A percentile compares a stretch with the other conserved stretches of the same genome.
Conservation (phyloP, 345 rosid species). For the Acer saccharum region DNA sequence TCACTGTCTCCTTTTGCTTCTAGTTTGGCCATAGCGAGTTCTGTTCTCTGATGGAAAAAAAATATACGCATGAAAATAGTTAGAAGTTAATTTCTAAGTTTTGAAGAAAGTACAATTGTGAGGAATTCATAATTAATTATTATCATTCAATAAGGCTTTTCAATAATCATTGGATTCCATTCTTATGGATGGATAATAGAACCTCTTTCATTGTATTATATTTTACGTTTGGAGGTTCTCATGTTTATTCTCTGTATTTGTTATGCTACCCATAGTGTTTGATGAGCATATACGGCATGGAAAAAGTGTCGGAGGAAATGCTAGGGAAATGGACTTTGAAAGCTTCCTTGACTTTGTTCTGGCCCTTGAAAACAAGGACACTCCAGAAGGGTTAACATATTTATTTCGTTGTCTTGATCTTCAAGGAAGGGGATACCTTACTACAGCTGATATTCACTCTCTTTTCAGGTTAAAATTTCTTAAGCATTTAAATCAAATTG, state of each 20-base stretch:
- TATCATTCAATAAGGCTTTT: neutral
- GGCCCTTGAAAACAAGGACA: constrained; percentile 96
- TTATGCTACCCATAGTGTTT: constrained; percentile 52
- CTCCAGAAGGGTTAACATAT: constrained; percentile 94
- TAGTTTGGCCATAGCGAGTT: neutral
- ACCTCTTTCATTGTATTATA: neutral
- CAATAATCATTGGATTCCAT: neutral
- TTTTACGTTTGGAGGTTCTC: constrained; percentile 8
- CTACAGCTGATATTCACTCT: constrained; percentile 95
- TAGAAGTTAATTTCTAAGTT: neutral
- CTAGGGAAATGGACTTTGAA: constrained; percentile 96
- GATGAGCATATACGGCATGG: constrained; percentile 96
- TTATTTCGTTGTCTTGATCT: constrained; percentile 94
- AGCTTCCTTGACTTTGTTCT: constrained; percentile 95
- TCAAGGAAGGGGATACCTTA: constrained; percentile 85
- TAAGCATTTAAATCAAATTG: neutral
- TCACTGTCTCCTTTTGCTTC: neutral
- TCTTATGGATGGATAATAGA: neutral
- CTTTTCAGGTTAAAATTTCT: constrained; percentile 80
- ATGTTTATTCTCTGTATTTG: constrained; percentile 16
- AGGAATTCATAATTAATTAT: neutral
- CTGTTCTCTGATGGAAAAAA: neutral
- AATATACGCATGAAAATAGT: neutral
- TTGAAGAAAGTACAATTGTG: neutral
- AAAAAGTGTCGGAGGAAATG: constrained; percentile 60